Evolutionary conservation across 306 rosid species (phyloP).

Genomic region (Corylus avellana): DNA sequence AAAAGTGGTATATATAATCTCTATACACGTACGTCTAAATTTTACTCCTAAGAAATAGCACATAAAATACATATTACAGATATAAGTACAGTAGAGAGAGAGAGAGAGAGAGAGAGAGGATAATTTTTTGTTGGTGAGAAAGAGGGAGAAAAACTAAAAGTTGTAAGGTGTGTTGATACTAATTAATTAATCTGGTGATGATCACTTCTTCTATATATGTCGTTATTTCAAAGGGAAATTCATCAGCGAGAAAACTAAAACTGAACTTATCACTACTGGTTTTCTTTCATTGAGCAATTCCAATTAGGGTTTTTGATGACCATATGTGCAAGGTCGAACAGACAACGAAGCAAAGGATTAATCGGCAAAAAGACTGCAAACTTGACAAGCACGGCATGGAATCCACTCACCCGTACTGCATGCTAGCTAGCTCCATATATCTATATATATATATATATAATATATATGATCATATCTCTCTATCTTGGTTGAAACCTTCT

Average conservation of each 20-base stretch:
- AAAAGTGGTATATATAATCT: no score
- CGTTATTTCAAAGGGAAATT: no score
- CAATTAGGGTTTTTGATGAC: neutral
- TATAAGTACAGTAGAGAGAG: neutral
- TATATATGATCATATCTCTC: no score
- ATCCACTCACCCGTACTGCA: conserved; percentile 30
- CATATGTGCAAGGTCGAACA: conserved; percentile 46
- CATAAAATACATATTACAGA: neutral
- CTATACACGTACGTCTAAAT: neutral
- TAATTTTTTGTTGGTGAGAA: neutral
- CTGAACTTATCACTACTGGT: no score
- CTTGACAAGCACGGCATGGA: conserved; percentile 35
- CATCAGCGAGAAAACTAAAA: no score
- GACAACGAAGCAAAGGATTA: conserved; percentile 43
- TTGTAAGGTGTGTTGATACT: no score
- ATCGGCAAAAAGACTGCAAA: conserved; percentile 25
- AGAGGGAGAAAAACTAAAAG: no score
- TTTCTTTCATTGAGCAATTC: neutral
- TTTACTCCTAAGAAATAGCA: conserved; percentile 19
- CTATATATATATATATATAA: no score
- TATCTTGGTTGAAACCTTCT: neutral
- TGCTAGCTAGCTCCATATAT: neutral
- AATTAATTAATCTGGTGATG: no score
- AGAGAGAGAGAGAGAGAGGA: no score
- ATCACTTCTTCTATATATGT: no score